Evolutionary conservation across 169 alveolate species (phyloP).

Genomic region (Sarcocystis neurona): DNA sequence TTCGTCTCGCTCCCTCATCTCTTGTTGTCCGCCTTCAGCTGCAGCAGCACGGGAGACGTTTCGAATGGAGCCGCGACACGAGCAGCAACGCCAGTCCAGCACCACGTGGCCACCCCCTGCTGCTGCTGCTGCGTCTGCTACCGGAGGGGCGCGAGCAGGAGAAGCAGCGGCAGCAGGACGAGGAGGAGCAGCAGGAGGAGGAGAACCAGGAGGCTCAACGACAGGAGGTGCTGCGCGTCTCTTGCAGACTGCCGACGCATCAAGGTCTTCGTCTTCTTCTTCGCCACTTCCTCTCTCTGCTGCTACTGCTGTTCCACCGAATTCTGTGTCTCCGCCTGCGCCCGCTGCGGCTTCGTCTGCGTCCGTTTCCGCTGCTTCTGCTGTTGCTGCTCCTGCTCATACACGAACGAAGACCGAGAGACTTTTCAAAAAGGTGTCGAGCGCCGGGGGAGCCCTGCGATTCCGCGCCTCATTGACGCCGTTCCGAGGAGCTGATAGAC

Average conservation of each 20-base stretch:
- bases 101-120: background rate
- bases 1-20: background rate
- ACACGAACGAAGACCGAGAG: background rate
- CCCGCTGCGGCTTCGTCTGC: background rate
- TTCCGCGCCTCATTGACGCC: too few relatives aligned
- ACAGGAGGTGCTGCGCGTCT: conserved; percentile 5
- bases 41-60: background rate
- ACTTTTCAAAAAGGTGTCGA: background rate
- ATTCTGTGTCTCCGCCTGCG: background rate
- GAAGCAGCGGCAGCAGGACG: conserved; percentile 42
- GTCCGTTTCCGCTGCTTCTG: background rate
- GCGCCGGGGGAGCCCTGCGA: background rate
- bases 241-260: background rate
- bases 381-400: background rate
- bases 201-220: background rate
- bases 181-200: conserved; percentile 44
- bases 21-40: too few relatives aligned
- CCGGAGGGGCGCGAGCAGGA: conserved; percentile 18
- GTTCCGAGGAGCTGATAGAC: too few relatives aligned
- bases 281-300: too few relatives aligned
- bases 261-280: background rate
- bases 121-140: background rate
- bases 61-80: background rate
- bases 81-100: background rate
- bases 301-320: background rate